A percentile compares a stretch with the other conserved stretches of the same genome.
Evolutionary conservation across 2,329 filamentous ascomycete species (phyloP).

Genomic region (Alternaria ethzedia): DNA sequence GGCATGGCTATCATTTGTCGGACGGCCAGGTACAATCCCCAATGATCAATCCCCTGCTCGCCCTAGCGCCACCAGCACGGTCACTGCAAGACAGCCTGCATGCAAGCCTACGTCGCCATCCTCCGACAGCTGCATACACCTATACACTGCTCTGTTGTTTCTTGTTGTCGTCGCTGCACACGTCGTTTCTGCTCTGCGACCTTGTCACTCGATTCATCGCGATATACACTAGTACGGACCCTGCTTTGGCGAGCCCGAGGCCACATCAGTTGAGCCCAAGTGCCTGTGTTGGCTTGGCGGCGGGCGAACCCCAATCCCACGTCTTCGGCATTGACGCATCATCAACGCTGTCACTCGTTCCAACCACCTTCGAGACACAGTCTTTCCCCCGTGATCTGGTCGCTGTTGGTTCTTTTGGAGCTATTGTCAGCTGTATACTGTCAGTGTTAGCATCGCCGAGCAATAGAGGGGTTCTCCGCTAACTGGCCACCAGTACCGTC

Average conservation of each 20-base stretch:
- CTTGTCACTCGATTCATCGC: background rate
- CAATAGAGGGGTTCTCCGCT: slow-evolving; percentile 43
- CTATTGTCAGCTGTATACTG: slow-evolving; percentile 21
- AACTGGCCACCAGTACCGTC: slow-evolving; percentile 40
- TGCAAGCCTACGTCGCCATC: slow-evolving; percentile 40
- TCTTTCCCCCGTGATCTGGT: slow-evolving; percentile 14
- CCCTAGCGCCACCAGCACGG: slow-evolving; percentile 44
- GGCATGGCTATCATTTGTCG: slow-evolving; percentile 6
- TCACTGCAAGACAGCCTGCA: slow-evolving; percentile 37
- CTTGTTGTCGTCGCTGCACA: background rate
- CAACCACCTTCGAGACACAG: slow-evolving; percentile 8
- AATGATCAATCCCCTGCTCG: slow-evolving; percentile 34
- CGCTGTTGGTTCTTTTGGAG: slow-evolving; percentile 13
- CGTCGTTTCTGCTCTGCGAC: background rate
- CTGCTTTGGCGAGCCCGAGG: slow-evolving; percentile 35
- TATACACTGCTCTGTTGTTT: background rate
- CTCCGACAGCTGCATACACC: slow-evolving; percentile 22
- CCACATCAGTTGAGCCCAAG: slow-evolving; percentile 43
- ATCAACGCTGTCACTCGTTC: slow-evolving; percentile 20
- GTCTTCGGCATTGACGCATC: slow-evolving; percentile 33
- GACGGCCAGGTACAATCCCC: slow-evolving; percentile 34
- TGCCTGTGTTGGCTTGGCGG: slow-evolving; percentile 38
- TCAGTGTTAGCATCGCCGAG: slow-evolving; percentile 32
- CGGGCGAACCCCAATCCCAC: slow-evolving; percentile 41
- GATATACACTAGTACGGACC: slow-evolving; percentile 20